phyloP scores from a whole-genome alignment of 176 grass and related monocot genomes.

The Aegilops speltoides region DNA sequence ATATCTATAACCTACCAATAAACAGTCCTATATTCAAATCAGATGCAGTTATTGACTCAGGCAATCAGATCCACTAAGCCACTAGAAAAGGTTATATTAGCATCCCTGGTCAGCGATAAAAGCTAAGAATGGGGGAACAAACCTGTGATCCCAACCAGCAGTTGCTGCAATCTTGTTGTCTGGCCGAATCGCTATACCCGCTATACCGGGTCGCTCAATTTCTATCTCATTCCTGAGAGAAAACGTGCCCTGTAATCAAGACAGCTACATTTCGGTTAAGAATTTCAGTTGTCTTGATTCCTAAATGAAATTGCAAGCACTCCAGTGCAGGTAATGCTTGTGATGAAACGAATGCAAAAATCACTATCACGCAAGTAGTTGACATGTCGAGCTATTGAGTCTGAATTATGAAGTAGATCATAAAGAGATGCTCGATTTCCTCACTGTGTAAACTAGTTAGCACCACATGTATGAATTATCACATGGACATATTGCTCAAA shows the following conservation, averaged over 20 bases:
- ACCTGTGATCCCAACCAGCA: constrained; percentile 97
- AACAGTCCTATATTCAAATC: constrained; percentile 3
- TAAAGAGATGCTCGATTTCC: constrained; percentile 6
- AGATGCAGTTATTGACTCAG: not conserved
- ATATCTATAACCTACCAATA: not conserved
- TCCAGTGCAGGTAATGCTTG: not conserved
- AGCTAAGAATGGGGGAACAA: constrained; percentile 23
- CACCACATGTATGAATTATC: constrained; percentile 2
- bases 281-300: not conserved
- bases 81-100: not conserved
- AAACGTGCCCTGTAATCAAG: constrained; percentile 52
- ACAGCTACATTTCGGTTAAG: not conserved
- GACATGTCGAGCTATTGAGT: not conserved
- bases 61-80: not conserved
- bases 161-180: constrained; percentile 88
- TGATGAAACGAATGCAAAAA: not conserved
- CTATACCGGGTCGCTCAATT: constrained; percentile 67
- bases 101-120: not conserved
- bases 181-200: constrained; percentile 61
- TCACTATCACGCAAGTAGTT: not conserved
- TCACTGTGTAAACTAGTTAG: not conserved
- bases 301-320: not conserved
- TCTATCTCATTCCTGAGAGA: constrained; percentile 78
- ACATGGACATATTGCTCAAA: not conserved
- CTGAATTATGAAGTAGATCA: constrained; percentile 19